Base-by-base conservation (phyloP, 176 grass and related monocot species). In the Hyparrhenia diplandra region DNA sequence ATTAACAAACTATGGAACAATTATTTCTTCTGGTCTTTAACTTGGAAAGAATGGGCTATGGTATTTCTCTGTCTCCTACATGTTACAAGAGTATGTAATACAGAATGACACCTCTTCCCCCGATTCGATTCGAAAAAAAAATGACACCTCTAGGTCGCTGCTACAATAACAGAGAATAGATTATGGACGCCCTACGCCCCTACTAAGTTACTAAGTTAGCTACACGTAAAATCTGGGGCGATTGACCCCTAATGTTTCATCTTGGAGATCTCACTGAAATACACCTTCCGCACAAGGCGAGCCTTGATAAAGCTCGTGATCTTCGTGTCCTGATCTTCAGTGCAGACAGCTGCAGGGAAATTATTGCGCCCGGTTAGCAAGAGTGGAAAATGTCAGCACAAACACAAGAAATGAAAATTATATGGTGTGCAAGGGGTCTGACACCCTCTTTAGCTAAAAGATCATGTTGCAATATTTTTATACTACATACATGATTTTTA, bases 271-370 rank as follows among this genome's bases (percentile, higher is more conserved):
- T 82, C 5, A 76, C 75, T 27, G 82, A 64, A 62, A 91, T 82
- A 74, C 85, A 91, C 60, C 82, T 91, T 64, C 89, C 89, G 27
- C 89, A 91, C 12, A 85, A 51, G 41, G 66, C 82, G 10, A 91
- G 82, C 73, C 83, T 82, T 16, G 83, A 81, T 21, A 91, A 58
- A 46, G 89, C 85, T 55, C 73, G 85, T 13, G 86, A 62, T 75
- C 82, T 78, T 69, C 78, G 85, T 28, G 78, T 55, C 82, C 66
- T 91, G 16, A 91, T 88, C 78, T 87, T 88, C 78, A 91, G 21
- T n/a, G 37, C 62, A 23, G 85, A 78, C 27, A 91, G 52, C 89
- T 91, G 89, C 42, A 41, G 27, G 17, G 62, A 84, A 76, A 63
- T 5, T 41, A 40, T 27, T 0, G 18, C 57, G 58, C 24, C n/a